phyloP scores from a whole-genome alignment of 805 yeast species.

The Pichia deserticola region DNA sequence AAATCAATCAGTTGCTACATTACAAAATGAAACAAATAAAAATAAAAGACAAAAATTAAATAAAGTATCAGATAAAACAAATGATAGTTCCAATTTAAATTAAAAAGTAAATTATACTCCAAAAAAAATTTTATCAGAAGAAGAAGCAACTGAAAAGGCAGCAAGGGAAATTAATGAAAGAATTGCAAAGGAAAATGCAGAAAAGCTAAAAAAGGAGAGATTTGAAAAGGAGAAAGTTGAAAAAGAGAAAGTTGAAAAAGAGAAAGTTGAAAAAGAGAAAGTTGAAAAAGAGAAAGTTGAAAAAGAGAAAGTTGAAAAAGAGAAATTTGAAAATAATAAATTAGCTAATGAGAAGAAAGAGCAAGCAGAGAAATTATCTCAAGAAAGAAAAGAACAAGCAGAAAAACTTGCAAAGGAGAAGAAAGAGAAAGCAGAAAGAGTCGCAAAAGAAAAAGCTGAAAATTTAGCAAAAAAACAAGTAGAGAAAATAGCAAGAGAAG shows the following conservation, averaged over 20 bases:
- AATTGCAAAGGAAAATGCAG: background rate
- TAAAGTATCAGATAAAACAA: too few relatives aligned
- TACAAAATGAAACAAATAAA: too few relatives aligned
- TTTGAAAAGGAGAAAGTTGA: background rate
- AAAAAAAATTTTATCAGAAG: background rate
- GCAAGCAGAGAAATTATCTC: background rate
- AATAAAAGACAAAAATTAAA: too few relatives aligned
- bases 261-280: background rate
- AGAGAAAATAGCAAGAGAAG: background rate
- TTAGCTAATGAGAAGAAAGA: background rate
- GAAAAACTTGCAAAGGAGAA: conserved; percentile 1
- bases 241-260: background rate
- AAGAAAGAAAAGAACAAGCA: background rate
- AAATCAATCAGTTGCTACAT: too few relatives aligned
- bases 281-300: background rate
- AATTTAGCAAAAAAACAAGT: background rate
- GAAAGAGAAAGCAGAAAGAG: background rate
- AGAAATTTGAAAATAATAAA: background rate
- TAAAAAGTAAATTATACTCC: background rate
- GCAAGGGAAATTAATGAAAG: background rate
- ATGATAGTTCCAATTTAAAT: too few relatives aligned
- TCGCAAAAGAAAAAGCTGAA: background rate
- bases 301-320: background rate
- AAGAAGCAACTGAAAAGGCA: background rate
- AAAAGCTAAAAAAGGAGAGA: background rate